Percentiles rank a stretch among this genome's conserved stretches.
phyloP scores from a whole-genome alignment of 2,329 filamentous ascomycete genomes.

The Nigrospora sphaerica region DNA sequence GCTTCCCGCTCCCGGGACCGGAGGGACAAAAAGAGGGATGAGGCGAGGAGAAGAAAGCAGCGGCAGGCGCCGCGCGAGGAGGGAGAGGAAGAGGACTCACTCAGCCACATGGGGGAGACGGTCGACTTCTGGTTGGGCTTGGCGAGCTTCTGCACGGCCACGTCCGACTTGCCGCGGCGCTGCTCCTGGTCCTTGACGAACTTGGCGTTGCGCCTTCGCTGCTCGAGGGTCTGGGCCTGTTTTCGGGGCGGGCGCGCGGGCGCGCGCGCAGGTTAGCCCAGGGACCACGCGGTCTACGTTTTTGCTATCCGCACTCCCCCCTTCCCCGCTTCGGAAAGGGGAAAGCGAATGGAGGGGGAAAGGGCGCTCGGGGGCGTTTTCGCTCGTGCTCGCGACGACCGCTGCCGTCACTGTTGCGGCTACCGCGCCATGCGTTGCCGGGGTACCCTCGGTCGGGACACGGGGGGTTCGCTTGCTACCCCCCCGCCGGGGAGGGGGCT shows the following conservation, averaged over 20 bases:
- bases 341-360: background rate
- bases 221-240: constrained; percentile 77
- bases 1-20: background rate
- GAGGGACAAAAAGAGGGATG: background rate
- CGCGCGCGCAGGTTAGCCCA: too few relatives aligned
- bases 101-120: constrained; percentile 57
- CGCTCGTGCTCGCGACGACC: too few relatives aligned
- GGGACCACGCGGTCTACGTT: too few relatives aligned
- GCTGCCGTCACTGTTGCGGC: too few relatives aligned
- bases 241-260: background rate
- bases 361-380: background rate
- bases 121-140: constrained; percentile 53
- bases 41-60: background rate
- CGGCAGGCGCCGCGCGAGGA: background rate
- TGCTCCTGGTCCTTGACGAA: constrained; percentile 67
- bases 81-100: constrained; percentile 31
- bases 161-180: constrained; percentile 68
- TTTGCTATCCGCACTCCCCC: too few relatives aligned
- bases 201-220: constrained; percentile 73
- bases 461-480: too few relatives aligned
- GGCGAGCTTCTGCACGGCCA: constrained; percentile 52
- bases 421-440: too few relatives aligned
- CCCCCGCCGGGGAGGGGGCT: too few relatives aligned
- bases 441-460: too few relatives aligned
- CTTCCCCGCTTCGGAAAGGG: too few relatives aligned